Evolutionary conservation across 2,329 filamentous ascomycete genomes (phyloP), one percentile per base, ranked within the genome.

Genomic region (Alternaria novae-zelandiae): DNA sequence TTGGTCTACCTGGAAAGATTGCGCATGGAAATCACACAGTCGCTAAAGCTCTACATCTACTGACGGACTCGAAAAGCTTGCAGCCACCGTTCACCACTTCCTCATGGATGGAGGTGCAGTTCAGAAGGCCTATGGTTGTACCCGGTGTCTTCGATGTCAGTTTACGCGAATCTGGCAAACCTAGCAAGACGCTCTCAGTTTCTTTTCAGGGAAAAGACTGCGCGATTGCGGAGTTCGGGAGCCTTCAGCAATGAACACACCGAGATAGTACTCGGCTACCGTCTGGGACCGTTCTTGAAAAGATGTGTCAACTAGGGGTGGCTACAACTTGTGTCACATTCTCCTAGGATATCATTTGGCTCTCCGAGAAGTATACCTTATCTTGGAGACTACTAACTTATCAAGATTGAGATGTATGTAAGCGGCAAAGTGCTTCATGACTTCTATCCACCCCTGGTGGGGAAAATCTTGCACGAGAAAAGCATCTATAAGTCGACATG

Each of bases 1-100:
- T 62, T 17, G 59, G 50, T 23, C 21, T 59, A 45, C 54, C 59
- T n/a, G 63, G 54, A 25, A 58, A 59, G 51, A 60, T 63, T 21
- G 59, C 50, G 17, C 54, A 64, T 5, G 62, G 62, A 4, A 64
- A 64, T 9, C 58, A 64, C 15, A 32, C 43, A 15, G 26, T 61
- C 7, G 62, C 62, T 17, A 54, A 51, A 41, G 55, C 63, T 25
- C 6, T 59, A 6, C 43, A 47, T 30, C 43, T 6, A 10, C n/a
- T 47, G 25, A 15, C 9, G 9, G 25, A 57, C 12, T 23, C 25
- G 21, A 23, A n/a, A n/a, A 26, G 45, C 25, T 56, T 17, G 13
- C 47, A 8, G 12, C 6, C 23, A 20, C 26, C 17, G 17, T 17
- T n/a, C 9, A 23, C 12, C 23, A 43, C 12, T 17, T 44, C 54